Percentiles rank a stretch among this genome's conserved stretches.
Conservation (phyloP, 495 filamentous ascomycete species). For the Aspergillus kassunensis region DNA sequence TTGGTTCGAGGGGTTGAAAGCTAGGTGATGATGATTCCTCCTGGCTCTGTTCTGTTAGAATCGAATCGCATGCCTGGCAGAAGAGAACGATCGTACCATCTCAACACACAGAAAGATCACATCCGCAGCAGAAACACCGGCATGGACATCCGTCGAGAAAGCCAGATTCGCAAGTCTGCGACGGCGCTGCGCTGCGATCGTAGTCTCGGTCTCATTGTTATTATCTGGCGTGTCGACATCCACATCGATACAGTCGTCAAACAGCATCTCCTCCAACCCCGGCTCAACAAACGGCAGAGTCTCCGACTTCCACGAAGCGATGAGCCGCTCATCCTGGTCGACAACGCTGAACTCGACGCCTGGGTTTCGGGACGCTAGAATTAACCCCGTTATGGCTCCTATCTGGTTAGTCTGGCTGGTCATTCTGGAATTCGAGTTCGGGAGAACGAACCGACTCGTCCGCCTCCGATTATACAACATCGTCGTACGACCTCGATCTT, state of each 20-base stretch:
- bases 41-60: background rate
- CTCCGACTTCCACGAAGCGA: constrained; percentile 68
- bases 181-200: constrained; percentile 39
- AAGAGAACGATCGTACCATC: constrained; percentile 33
- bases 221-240: no score
- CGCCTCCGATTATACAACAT: constrained; percentile 21
- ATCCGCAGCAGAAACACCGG: constrained; percentile 59
- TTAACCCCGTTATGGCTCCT: constrained; percentile 70
- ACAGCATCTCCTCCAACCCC: constrained; percentile 40
- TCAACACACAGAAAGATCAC: constrained; percentile 72
- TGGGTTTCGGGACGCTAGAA: constrained; percentile 68
- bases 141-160: constrained; percentile 63
- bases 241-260: constrained; percentile 2
- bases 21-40: constrained; percentile 47
- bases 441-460: constrained; percentile 13
- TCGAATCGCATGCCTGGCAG: no score
- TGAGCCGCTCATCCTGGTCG: constrained; percentile 60
- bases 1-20: constrained; percentile 60
- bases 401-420: background rate
- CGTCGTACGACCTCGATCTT: constrained; percentile 16
- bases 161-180: constrained; percentile 54
- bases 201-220: no score
- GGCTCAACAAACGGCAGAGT: constrained; percentile 63
- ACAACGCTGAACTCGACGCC: constrained; percentile 66
- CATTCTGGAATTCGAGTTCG: background rate